Evolutionary conservation across 768 basidiomycete species (phyloP), one percentile per base, ranked within the genome.

Genomic region (Dendrothele bispora): DNA sequence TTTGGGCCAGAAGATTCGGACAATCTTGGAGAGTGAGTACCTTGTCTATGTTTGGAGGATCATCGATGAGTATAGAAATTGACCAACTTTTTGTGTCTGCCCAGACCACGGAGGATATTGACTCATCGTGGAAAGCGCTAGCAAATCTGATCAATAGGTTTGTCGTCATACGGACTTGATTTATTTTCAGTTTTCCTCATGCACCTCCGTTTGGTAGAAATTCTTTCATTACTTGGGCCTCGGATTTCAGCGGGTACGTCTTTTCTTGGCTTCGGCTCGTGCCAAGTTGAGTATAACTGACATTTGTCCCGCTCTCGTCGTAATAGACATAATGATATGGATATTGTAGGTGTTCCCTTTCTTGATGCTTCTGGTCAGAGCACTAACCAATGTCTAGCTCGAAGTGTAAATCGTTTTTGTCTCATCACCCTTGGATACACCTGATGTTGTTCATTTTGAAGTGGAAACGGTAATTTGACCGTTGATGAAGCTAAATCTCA

Each of bases 181-280:
- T 15, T 49, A 32, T 32, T 32, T 32, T 10, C 10, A 32, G 30
- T 32, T 10, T n/a, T 32, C n/a, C 18, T 22, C 20, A 42, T 42
- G 40, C 51, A 12, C 50, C n/a, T 11, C 7, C 5, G 14, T 20
- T 15, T 20, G 11, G 14, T 41, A 86, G 83, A 48, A 86, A 84
- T 53, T 85, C 84, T 2, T 86, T 86, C 60, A 69, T 73, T 52
- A 73, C 82, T 0, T 78, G 72, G 68, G 78, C 82, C 3, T 75
- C 78, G 7, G 82, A 85, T 61, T 86, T 85, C 56, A 84, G 81
- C 52, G 83, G 83, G n/a, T n/a, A n/a, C n/a, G n/a, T n/a, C n/a
- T n/a, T n/a, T n/a, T n/a, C n/a, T n/a, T n/a, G n/a, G n/a, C n/a
- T n/a, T n/a, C n/a, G n/a, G n/a, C n/a, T n/a, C n/a, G n/a, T n/a